phyloP scores from a whole-genome alignment of 139 green algal species.

The Deuterostichococcus epilithicus region DNA sequence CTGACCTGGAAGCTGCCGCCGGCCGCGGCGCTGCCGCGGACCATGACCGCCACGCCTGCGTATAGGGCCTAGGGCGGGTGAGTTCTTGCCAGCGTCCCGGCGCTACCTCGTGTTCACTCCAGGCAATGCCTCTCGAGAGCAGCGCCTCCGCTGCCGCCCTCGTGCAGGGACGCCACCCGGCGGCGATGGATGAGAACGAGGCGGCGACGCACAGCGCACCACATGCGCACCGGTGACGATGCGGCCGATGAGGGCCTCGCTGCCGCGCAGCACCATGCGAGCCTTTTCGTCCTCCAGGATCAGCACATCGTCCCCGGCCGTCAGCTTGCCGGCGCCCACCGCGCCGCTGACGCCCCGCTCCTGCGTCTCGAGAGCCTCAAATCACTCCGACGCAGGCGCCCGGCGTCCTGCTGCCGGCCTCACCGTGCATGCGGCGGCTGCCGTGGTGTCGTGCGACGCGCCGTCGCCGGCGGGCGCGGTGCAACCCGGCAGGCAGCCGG shows the following conservation, averaged over 20 bases:
- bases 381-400: too few species aligned
- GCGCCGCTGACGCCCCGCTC: slow-evolving; percentile 29
- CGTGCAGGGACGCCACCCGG: too few species aligned
- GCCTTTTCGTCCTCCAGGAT: slow-evolving; percentile 93
- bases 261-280: slow-evolving; percentile 66
- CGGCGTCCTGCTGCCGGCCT: not conserved
- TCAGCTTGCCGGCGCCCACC: slow-evolving; percentile 54
- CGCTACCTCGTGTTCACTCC: too few species aligned
- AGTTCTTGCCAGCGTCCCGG: too few species aligned
- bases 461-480: too few species aligned
- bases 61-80: too few species aligned
- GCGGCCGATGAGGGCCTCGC: slow-evolving; percentile 34
- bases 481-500: too few species aligned
- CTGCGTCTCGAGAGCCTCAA: slow-evolving; percentile 8
- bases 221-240: slow-evolving; percentile 64
- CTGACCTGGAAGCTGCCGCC: slow-evolving; percentile 73
- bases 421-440: not conserved
- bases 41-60: slow-evolving; percentile 76
- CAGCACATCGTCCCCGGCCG: slow-evolving; percentile 69
- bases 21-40: slow-evolving; percentile 56
- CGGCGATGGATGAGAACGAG: too few species aligned
- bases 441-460: too few species aligned
- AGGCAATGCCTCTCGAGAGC: too few species aligned
- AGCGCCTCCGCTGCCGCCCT: too few species aligned
- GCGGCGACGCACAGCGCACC: slow-evolving; percentile 9